Percentiles rank a stretch among this genome's conserved stretches.
phyloP scores from a whole-genome alignment of 2,329 filamentous ascomycete species.

The Diaporthe sp. region DNA sequence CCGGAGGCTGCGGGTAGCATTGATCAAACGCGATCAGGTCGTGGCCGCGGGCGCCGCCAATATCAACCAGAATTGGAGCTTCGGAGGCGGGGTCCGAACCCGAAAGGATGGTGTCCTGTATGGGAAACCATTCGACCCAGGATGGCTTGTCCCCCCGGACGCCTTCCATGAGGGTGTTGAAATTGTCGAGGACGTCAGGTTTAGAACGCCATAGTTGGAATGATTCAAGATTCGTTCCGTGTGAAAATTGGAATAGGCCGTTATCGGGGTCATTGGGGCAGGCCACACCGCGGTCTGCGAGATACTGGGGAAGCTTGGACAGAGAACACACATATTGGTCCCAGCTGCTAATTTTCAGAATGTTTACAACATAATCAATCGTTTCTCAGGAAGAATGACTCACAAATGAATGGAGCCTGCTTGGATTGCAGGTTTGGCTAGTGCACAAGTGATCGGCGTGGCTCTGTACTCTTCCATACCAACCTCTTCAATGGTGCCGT shows the following conservation, averaged over 20 bases:
- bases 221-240: background rate
- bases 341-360: background rate
- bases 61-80: background rate
- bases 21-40: background rate
- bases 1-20: background rate
- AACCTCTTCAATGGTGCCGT: constrained; percentile 1
- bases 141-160: background rate
- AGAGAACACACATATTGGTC: background rate
- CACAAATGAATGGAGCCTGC: background rate
- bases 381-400: no score
- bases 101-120: background rate
- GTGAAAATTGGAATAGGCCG: background rate
- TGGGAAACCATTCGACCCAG: constrained; percentile 1
- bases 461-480: background rate
- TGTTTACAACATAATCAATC: no score
- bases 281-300: background rate
- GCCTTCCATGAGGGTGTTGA: constrained; percentile 2
- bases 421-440: background rate
- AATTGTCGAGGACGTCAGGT: background rate
- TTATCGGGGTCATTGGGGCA: background rate
- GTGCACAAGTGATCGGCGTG: background rate
- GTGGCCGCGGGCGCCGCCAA: background rate
- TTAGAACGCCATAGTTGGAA: background rate
- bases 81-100: background rate
- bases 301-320: background rate